Evolutionary conservation across 345 rosid species (phyloP).

Genomic region (Bretschneidera sinensis): DNA sequence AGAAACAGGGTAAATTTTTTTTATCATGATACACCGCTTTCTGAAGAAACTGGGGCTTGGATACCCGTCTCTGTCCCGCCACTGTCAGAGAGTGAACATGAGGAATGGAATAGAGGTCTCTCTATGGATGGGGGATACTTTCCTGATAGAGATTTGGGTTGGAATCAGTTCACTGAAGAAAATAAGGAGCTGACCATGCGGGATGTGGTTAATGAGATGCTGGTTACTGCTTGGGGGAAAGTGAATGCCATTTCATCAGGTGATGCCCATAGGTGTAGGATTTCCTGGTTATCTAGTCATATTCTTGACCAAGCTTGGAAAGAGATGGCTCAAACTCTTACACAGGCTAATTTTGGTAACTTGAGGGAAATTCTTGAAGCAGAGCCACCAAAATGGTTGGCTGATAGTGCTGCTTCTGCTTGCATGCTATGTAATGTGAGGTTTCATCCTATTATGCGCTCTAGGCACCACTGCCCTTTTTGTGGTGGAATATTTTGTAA

Average conservation of each 20-base stretch:
- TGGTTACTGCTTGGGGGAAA: slow-evolving; percentile 82
- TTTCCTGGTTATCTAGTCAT: slow-evolving; percentile 64
- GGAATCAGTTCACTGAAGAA: slow-evolving; percentile 49
- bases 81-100: slow-evolving; percentile 58
- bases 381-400: slow-evolving; percentile 84
- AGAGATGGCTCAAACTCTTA: slow-evolving; percentile 89
- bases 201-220: slow-evolving; percentile 85
- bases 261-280: slow-evolving; percentile 38
- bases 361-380: slow-evolving; percentile 71
- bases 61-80: slow-evolving; percentile 98
- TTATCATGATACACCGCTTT: slow-evolving; percentile 65
- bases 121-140: slow-evolving; percentile 71
- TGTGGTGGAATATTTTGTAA: slow-evolving; percentile 93
- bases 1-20: slow-evolving; percentile 56
- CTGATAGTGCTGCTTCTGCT: slow-evolving; percentile 83
- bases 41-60: slow-evolving; percentile 93
- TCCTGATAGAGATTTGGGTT: slow-evolving; percentile 90
- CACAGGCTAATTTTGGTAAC: slow-evolving; percentile 64
- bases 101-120: slow-evolving; percentile 63
- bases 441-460: slow-evolving; percentile 91
- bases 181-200: slow-evolving; percentile 91
- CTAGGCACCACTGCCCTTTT: slow-evolving; percentile 93
- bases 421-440: slow-evolving; percentile 85
- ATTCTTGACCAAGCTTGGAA: slow-evolving; percentile 93
- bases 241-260: slow-evolving; percentile 65